A percentile compares a stretch with the other conserved stretches of the same genome.
Evolutionary conservation across 306 rosid genomes (phyloP).

Genomic region (Pterocarpus santalinus): DNA sequence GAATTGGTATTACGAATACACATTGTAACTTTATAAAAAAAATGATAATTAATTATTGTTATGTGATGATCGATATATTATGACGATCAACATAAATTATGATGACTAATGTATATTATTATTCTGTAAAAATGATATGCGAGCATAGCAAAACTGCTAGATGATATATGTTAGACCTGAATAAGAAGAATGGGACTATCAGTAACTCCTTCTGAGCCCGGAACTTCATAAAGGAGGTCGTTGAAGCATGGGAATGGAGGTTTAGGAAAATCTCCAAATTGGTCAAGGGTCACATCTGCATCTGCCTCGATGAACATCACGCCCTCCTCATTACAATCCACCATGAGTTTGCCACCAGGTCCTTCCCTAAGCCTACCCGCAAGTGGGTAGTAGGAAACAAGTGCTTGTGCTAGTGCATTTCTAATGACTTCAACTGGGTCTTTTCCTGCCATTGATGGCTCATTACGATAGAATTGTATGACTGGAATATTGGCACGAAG

Average conservation of each 20-base stretch:
- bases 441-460: conserved; percentile 19
- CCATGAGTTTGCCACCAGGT: background rate
- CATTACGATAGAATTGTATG: conserved; percentile 24
- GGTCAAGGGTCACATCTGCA: background rate
- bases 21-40: too few species aligned
- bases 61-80: too few species aligned
- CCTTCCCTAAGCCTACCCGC: conserved; percentile 37
- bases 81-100: too few species aligned
- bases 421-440: conserved; percentile 21
- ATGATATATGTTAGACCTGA: conserved; percentile 3
- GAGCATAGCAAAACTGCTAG: too few species aligned
- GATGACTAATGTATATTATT: too few species aligned
- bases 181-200: conserved; percentile 23
- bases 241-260: conserved; percentile 36
- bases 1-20: too few species aligned
- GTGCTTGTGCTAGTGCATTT: conserved; percentile 9
- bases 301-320: conserved; percentile 22
- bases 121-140: too few species aligned
- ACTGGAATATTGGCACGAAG: conserved; percentile 17
- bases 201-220: conserved; percentile 20
- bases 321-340: conserved; percentile 35
- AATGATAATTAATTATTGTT: too few species aligned
- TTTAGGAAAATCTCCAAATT: background rate
- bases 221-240: conserved; percentile 25
- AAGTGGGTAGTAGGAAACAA: conserved; percentile 28